These are phyloP conservation scores for Zygnema cylindricum DNA, from an alignment of 139 green algal genomes.

Conservation along the genomic window DNA sequence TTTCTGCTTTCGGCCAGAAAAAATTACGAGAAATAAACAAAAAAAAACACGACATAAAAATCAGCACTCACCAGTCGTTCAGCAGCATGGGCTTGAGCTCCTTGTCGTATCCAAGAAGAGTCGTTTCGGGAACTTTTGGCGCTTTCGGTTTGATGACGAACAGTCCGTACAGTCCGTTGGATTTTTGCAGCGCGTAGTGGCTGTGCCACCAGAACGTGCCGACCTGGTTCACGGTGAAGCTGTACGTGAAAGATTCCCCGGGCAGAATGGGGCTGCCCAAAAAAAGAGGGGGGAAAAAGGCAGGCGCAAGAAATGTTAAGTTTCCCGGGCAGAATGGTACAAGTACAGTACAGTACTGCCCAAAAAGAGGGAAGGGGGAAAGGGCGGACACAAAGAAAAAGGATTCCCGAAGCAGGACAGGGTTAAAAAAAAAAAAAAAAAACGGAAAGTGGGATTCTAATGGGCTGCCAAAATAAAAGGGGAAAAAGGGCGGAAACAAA, in stretches of 20 bases:
- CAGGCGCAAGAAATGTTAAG: neutral
- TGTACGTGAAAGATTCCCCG: constrained; percentile 8
- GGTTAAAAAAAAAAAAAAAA: too few relatives aligned
- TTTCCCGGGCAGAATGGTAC: too few relatives aligned
- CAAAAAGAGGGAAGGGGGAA: too few relatives aligned
- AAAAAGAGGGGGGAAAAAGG: neutral
- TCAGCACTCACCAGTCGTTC: constrained; percentile 29
- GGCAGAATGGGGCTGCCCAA: constrained; percentile 32
- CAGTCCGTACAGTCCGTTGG: constrained; percentile 19
- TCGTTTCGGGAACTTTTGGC: neutral
- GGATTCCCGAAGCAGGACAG: too few relatives aligned
- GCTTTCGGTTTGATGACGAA: constrained; percentile 7
- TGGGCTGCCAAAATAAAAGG: too few relatives aligned
- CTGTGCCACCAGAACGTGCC: constrained; percentile 36
- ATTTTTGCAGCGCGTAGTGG: neutral
- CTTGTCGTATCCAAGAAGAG: neutral
- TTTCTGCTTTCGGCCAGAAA: constrained; percentile 5
- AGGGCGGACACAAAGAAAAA: too few relatives aligned
- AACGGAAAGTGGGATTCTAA: too few relatives aligned
- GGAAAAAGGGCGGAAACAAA: too few relatives aligned
- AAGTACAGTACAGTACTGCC: too few relatives aligned
- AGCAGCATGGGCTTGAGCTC: constrained; percentile 20
- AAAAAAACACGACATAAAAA: neutral
- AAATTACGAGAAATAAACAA: too few relatives aligned
- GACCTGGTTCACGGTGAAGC: constrained; percentile 19